A percentile compares a stretch with the other conserved stretches of the same genome.
These are phyloP conservation scores for Cyclocybe aegerita DNA, from an alignment of 768 basidiomycete species.

Conservation along the genomic window DNA sequence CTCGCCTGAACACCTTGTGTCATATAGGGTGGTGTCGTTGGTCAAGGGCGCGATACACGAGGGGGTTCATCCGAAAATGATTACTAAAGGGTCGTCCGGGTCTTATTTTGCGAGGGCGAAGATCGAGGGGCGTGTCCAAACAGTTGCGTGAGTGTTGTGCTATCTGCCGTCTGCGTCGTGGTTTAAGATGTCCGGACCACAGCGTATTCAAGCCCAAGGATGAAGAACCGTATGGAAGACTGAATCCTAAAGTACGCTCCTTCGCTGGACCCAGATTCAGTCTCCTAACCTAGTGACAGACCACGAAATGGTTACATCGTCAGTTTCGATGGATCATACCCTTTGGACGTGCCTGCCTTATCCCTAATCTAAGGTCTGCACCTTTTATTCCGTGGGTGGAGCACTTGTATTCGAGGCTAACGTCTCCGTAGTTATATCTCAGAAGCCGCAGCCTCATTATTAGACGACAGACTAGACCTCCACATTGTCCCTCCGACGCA, in stretches of 20 bases:
- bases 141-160: slow-evolving; percentile 63
- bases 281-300: slow-evolving; percentile 39
- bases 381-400: neutral
- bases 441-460: slow-evolving; percentile 83
- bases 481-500: slow-evolving; percentile 87
- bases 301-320: slow-evolving; percentile 87
- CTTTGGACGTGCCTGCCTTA: slow-evolving; percentile 85
- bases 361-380: slow-evolving; percentile 79
- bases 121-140: slow-evolving; percentile 72
- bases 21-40: slow-evolving; percentile 56
- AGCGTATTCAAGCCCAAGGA: slow-evolving; percentile 94
- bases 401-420: neutral
- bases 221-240: slow-evolving; percentile 83
- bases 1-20: slow-evolving; percentile 3
- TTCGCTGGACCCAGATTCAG: neutral
- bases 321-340: slow-evolving; percentile 89
- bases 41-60: slow-evolving; percentile 69
- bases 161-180: neutral
- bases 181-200: neutral
- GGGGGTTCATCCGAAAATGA: slow-evolving; percentile 89
- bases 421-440: slow-evolving; percentile 69
- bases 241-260: slow-evolving; percentile 74
- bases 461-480: slow-evolving; percentile 72
- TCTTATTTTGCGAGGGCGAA: slow-evolving; percentile 91
- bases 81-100: slow-evolving; percentile 84